Percentiles rank a stretch among this genome's conserved stretches.
Conservation (phyloP, 2,329 filamentous ascomycete species). For the Rhinocladiella mackenziei region DNA sequence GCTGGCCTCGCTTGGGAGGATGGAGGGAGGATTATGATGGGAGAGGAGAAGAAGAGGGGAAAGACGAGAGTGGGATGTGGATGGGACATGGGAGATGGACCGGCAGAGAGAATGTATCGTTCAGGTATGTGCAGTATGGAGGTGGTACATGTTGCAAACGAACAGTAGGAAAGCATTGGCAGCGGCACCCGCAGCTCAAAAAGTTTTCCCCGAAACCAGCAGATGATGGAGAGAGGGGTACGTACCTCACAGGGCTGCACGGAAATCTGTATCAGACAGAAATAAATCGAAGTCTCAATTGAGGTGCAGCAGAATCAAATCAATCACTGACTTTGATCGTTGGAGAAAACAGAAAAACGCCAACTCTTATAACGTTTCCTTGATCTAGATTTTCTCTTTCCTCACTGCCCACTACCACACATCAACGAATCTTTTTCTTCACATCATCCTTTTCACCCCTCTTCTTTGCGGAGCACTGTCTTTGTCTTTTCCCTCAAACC, state of each 20-base stretch:
- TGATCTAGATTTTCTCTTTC: conserved; percentile 3
- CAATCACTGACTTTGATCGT: too few relatives aligned
- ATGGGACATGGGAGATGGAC: neutral
- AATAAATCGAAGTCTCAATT: too few relatives aligned
- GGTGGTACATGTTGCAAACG: too few relatives aligned
- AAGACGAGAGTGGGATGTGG: conserved; percentile 14
- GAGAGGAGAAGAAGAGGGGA: conserved; percentile 14
- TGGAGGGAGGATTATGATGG: neutral
- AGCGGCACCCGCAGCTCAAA: neutral
- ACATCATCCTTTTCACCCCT: conserved; percentile 8
- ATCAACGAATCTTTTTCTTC: conserved; percentile 6
- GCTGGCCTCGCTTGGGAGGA: conserved; percentile 9
- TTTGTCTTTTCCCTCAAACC: neutral
- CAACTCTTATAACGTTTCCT: conserved; percentile 12
- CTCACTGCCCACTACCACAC: neutral
- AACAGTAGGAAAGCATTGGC: too few relatives aligned
- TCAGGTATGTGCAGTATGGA: too few relatives aligned
- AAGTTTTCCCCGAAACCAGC: too few relatives aligned
- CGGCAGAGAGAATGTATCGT: too few relatives aligned
- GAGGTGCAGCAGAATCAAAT: too few relatives aligned
- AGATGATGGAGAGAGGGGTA: conserved; percentile 4
- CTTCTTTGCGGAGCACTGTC: conserved; percentile 18
- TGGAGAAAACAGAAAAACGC: conserved; percentile 8
- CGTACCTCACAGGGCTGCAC: too few relatives aligned
- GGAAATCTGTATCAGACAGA: too few relatives aligned